Conservation (phyloP, 345 rosid genomes). For the Tarenaya hassleriana region DNA sequence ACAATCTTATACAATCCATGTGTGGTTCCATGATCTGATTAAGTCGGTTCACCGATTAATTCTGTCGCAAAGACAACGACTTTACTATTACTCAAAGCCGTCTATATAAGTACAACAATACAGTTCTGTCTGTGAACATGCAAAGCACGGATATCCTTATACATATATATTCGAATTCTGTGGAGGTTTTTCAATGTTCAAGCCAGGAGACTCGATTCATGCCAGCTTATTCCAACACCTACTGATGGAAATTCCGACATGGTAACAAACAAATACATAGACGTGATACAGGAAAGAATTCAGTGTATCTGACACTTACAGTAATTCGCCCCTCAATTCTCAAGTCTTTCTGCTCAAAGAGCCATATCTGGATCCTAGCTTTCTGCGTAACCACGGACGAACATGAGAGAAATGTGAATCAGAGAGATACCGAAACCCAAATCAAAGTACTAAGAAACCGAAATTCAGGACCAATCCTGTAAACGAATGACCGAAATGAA, state of each 20-base stretch:
- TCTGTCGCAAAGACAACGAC: not conserved
- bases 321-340: slow-evolving; percentile 73
- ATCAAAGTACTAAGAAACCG: not conserved
- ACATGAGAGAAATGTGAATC: too few relatives aligned
- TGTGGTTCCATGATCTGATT: not conserved
- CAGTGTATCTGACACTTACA: too few relatives aligned
- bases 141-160: too few relatives aligned
- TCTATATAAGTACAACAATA: too few relatives aligned
- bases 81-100: not conserved
- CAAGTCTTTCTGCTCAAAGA: slow-evolving; percentile 90
- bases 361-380: slow-evolving; percentile 97
- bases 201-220: too few relatives aligned
- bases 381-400: slow-evolving; percentile 38
- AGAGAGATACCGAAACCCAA: not conserved
- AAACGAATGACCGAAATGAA: not conserved
- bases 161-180: not conserved
- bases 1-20: not conserved
- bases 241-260: too few relatives aligned
- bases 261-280: not conserved
- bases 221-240: too few relatives aligned
- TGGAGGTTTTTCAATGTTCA: not conserved
- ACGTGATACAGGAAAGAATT: too few relatives aligned
- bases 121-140: too few relatives aligned
- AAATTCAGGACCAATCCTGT: too few relatives aligned
- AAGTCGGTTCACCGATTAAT: not conserved